Conservation (phyloP, 192 early-diverging fungal genomes). For the Dispira simplex region DNA sequence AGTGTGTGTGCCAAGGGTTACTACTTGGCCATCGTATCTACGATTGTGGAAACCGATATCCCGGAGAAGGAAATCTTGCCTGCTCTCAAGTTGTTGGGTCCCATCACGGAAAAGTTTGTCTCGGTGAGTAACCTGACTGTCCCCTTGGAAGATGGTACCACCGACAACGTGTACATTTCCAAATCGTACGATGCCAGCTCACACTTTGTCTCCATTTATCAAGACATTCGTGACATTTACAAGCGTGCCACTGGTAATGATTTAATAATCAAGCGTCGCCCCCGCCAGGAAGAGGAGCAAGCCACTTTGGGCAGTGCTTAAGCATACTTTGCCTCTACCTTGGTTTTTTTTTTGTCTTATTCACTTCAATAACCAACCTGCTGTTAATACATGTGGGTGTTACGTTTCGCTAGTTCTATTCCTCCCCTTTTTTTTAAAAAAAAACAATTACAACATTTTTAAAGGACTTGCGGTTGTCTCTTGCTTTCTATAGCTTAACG, state of each 20-base stretch:
- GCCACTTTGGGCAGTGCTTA: background rate
- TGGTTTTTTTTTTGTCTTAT: too few relatives aligned
- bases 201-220: slow-evolving; percentile 97
- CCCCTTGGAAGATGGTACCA: slow-evolving; percentile 67
- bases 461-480: too few relatives aligned
- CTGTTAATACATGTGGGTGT: too few relatives aligned
- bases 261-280: slow-evolving; percentile 57
- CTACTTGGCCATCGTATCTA: slow-evolving; percentile 94
- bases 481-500: too few relatives aligned
- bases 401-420: too few relatives aligned
- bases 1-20: slow-evolving; percentile 80
- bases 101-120: slow-evolving; percentile 84
- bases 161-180: slow-evolving; percentile 77
- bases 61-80: slow-evolving; percentile 86
- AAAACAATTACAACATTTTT: too few relatives aligned
- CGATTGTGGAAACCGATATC: slow-evolving; percentile 79
- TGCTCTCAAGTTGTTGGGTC: slow-evolving; percentile 79
- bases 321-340: too few relatives aligned
- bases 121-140: slow-evolving; percentile 71
- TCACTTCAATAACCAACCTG: too few relatives aligned
- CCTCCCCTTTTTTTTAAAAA: too few relatives aligned
- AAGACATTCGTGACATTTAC: slow-evolving; percentile 93
- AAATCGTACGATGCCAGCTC: slow-evolving; percentile 96
- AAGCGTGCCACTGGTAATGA: slow-evolving; percentile 59
- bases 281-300: slow-evolving; percentile 36